These are phyloP conservation scores for Eucalyptus coolabah DNA, from an alignment of 345 rosid species.

Conservation along the genomic window DNA sequence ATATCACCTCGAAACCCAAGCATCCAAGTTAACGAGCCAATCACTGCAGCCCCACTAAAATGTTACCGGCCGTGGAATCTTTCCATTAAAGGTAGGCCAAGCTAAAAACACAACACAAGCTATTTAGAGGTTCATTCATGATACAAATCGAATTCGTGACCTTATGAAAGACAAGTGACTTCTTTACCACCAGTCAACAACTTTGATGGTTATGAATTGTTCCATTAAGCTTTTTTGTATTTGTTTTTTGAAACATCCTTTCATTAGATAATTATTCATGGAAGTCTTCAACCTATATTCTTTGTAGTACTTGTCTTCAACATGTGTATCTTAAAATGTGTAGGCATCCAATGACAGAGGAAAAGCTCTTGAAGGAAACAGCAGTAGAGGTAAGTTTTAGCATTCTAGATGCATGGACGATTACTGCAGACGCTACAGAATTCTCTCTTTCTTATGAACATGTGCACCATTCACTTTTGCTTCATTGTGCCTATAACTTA, in stretches of 20 bases:
- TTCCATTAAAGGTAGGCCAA: background rate
- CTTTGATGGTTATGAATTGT: background rate
- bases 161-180: background rate
- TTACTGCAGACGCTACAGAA: background rate
- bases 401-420: background rate
- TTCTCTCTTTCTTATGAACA: background rate
- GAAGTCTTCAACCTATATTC: background rate
- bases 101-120: background rate
- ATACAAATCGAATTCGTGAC: background rate
- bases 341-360: background rate
- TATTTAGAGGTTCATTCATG: background rate
- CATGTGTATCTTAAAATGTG: background rate
- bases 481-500: background rate
- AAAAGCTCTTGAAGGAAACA: background rate
- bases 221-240: background rate
- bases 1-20: too few relatives aligned
- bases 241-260: background rate
- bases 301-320: background rate
- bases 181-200: background rate
- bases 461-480: background rate
- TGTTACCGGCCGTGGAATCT: background rate
- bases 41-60: background rate
- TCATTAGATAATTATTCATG: background rate
- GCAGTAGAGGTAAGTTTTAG: background rate
- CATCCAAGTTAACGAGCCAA: background rate